phyloP scores from a whole-genome alignment of 345 rosid species.

The Acer campestre region DNA sequence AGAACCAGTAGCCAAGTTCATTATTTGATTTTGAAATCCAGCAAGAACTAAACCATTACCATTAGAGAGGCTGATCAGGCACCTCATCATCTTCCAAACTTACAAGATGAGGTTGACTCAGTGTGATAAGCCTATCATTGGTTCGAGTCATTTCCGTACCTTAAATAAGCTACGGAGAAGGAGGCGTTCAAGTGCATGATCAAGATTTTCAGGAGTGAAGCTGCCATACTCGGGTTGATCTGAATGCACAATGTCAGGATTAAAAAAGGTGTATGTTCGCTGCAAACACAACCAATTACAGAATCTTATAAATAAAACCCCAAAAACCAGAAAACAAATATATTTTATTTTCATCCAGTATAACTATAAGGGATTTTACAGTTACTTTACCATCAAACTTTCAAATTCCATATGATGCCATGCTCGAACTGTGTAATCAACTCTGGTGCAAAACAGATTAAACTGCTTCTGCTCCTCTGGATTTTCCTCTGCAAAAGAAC shows the following conservation, averaged over 20 bases:
- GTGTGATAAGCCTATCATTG: too few species aligned
- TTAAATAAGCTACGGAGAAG: slow-evolving; percentile 52
- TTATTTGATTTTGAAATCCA: too few species aligned
- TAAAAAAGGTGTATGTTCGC: slow-evolving; percentile 70
- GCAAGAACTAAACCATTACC: too few species aligned
- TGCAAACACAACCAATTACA: slow-evolving; percentile 25
- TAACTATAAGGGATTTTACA: neutral
- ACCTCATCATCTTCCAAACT: neutral
- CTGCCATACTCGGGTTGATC: slow-evolving; percentile 46
- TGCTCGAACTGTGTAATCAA: slow-evolving; percentile 66
- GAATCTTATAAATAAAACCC: neutral
- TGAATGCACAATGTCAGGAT: slow-evolving; percentile 54
- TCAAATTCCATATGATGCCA: slow-evolving; percentile 75
- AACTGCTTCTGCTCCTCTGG: slow-evolving; percentile 52
- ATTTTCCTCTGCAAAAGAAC: slow-evolving; percentile 27
- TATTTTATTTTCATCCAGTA: too few species aligned
- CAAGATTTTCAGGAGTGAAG: slow-evolving; percentile 51
- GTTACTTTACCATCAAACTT: slow-evolving; percentile 53
- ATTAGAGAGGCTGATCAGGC: neutral
- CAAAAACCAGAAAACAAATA: too few species aligned
- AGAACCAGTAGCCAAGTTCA: too few species aligned
- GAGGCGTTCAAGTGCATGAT: slow-evolving; percentile 47
- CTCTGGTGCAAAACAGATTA: slow-evolving; percentile 55
- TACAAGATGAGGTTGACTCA: too few species aligned
- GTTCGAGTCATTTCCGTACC: slow-evolving; percentile 21